Percentiles rank a stretch among this genome's conserved stretches.
Evolutionary conservation across 441 rosid genomes (phyloP).

Genomic region (Gossypium gossypioides): DNA sequence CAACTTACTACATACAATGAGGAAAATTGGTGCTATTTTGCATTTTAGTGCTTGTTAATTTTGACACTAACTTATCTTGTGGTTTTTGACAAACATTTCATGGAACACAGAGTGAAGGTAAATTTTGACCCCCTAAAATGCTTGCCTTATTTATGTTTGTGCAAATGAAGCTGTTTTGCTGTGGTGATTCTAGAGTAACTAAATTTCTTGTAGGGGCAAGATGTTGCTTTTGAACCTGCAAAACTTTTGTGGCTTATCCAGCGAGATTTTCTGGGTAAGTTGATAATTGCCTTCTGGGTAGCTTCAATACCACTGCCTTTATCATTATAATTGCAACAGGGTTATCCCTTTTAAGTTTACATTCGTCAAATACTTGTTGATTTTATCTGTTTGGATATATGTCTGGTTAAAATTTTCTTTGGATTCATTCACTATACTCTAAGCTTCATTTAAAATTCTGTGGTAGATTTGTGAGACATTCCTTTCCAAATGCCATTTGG

Average conservation of each 20-base stretch:
- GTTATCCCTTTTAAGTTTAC: neutral
- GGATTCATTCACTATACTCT: neutral
- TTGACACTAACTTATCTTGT: slow-evolving; percentile 32
- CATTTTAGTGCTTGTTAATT: slow-evolving; percentile 7
- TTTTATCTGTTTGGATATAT: neutral
- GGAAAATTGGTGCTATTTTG: slow-evolving; percentile 10
- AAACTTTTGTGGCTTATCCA: slow-evolving; percentile 98
- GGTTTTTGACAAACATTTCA: slow-evolving; percentile 27
- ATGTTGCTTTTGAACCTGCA: slow-evolving; percentile 92
- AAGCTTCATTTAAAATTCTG: slow-evolving; percentile 8
- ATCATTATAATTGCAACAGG: neutral
- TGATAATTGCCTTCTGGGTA: slow-evolving; percentile 4
- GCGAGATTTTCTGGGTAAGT: slow-evolving; percentile 96
- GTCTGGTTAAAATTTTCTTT: neutral
- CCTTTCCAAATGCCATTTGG: neutral
- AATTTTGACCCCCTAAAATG: slow-evolving; percentile 17
- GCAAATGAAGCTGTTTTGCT: slow-evolving; percentile 12
- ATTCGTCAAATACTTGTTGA: neutral
- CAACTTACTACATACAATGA: neutral
- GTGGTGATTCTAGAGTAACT: slow-evolving; percentile 17
- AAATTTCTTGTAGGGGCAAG: slow-evolving; percentile 66
- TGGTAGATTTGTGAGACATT: slow-evolving; percentile 12
- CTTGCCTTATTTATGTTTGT: slow-evolving; percentile 14
- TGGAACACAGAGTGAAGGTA: slow-evolving; percentile 85
- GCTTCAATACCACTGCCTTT: neutral